phyloP scores from a whole-genome alignment of 2,329 filamentous ascomycete species.

The Claviceps fusiformis region DNA sequence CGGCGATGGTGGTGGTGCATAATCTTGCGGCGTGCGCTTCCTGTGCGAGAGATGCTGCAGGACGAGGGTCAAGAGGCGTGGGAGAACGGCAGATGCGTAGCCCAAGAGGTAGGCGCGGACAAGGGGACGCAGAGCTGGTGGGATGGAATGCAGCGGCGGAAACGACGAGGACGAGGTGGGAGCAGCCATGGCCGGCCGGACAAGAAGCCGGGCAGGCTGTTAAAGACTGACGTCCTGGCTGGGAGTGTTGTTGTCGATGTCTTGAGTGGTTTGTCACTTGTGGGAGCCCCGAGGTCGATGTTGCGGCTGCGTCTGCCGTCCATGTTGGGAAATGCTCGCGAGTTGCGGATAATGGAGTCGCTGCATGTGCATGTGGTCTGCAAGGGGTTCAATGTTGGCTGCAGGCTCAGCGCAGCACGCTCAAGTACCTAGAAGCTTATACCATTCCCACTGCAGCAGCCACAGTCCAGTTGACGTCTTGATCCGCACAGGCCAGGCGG shows the following conservation, averaged over 20 bases:
- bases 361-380: too few relatives aligned
- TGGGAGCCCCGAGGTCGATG: too few relatives aligned
- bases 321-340: too few relatives aligned
- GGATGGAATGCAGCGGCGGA: slow-evolving; percentile 22
- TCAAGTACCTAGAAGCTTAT: too few relatives aligned
- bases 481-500: too few relatives aligned
- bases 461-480: too few relatives aligned
- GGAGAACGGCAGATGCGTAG: slow-evolving; percentile 45
- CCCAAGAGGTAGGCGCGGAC: slow-evolving; percentile 47
- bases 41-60: slow-evolving; percentile 33
- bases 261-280: too few relatives aligned
- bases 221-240: background rate
- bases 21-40: slow-evolving; percentile 16
- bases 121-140: slow-evolving; percentile 39
- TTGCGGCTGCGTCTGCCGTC: too few relatives aligned
- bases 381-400: too few relatives aligned
- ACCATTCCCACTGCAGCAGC: too few relatives aligned
- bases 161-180: background rate
- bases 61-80: slow-evolving; percentile 40
- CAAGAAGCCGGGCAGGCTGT: background rate
- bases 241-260: background rate
- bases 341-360: too few relatives aligned
- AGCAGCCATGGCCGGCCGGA: background rate
- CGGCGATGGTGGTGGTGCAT: slow-evolving; percentile 8
- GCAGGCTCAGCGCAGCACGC: too few relatives aligned